Conservation (phyloP, 2,329 filamentous ascomycete genomes). For the Stemphylium vesicarium region DNA sequence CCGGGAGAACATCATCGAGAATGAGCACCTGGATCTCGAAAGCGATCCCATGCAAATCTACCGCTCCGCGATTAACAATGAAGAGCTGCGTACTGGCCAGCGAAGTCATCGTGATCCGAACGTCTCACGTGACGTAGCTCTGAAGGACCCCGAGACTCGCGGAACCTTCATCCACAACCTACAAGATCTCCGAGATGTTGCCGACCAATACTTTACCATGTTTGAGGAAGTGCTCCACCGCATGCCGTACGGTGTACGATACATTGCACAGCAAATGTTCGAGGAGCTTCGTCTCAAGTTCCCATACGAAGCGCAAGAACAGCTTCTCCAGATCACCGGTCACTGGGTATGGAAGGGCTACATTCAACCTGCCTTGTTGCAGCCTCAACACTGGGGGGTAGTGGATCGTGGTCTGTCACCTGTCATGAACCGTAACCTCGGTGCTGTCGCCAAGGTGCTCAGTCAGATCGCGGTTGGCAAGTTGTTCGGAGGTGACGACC, state of each 20-base stretch:
- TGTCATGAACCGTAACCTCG: slow-evolving; percentile 89
- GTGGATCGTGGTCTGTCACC: slow-evolving; percentile 88
- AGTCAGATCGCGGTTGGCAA: slow-evolving; percentile 87
- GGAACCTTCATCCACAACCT: slow-evolving; percentile 93
- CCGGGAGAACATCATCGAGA: slow-evolving; percentile 90
- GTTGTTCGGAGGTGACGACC: slow-evolving; percentile 90
- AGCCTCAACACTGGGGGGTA: slow-evolving; percentile 91
- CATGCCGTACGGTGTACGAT: slow-evolving; percentile 93
- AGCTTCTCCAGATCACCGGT: slow-evolving; percentile 81
- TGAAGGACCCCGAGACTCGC: slow-evolving; percentile 91
- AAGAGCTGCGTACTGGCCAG: slow-evolving; percentile 89
- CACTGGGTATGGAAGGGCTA: slow-evolving; percentile 96
- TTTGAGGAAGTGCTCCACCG: slow-evolving; percentile 83
- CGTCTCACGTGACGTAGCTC: slow-evolving; percentile 90
- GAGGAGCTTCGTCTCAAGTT: slow-evolving; percentile 79
- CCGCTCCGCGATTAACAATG: slow-evolving; percentile 92
- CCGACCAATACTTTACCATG: slow-evolving; percentile 83
- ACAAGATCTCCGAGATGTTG: slow-evolving; percentile 91
- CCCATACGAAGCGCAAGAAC: slow-evolving; percentile 76
- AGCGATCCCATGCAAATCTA: slow-evolving; percentile 99
- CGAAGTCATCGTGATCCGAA: slow-evolving; percentile 82
- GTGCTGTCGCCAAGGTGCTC: slow-evolving; percentile 89
- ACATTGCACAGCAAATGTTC: slow-evolving; percentile 84
- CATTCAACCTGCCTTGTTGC: slow-evolving; percentile 84
- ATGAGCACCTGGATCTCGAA: slow-evolving; percentile 87